Base-by-base conservation (phyloP, 148 eudicot species). In the Mesembryanthemum crystallinum region DNA sequence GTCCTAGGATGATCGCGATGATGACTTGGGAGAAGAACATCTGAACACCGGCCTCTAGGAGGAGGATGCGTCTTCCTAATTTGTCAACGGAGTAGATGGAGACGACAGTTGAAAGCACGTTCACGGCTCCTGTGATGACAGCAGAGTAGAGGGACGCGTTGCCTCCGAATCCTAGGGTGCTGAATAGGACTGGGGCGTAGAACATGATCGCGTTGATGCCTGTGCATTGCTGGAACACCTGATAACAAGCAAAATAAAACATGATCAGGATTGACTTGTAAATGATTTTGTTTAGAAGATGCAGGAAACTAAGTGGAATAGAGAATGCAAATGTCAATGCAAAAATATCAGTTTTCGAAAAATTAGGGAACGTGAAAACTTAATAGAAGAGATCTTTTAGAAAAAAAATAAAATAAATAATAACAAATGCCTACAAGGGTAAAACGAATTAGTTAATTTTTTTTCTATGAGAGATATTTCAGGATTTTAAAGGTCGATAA, bases 131-230 rank as follows among this genome's bases (percentile, higher is more conserved):
- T 0, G 89, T 89, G 59, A 92, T 91, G 15, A 92, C 96, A 0
- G 94, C 88, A 0, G 99, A 95, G 86, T 92, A 92, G 4, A 95
- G 87, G 7, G 98, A 84, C 3, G 97, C 99, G 57, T 82, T 86
- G 68, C 75, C 80, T 33, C 88, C 89, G 63, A 95, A 95, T 21
- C 99, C 99, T 11, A 95, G 67, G 7, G 99, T 92, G 72, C 66
- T 80, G 78, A 95, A 92, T n/a, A 95, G 82, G 3, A 95, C 99
- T 0, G 99, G 99, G 0, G 99, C 94, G 64, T 95, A 95, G 77
- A 95, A 95, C 97, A 95, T 92, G 57, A 95, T 95, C 0, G 99
- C 99, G 62, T 92, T 95, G 79, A 95, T 95, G 7, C 99, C 99
- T 0, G 99, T 95, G 63, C 87, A 86, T 75, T 95, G 99, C 57